Conservation (phyloP, 176 grass and related monocot species). For the Metroxylon sagu region DNA sequence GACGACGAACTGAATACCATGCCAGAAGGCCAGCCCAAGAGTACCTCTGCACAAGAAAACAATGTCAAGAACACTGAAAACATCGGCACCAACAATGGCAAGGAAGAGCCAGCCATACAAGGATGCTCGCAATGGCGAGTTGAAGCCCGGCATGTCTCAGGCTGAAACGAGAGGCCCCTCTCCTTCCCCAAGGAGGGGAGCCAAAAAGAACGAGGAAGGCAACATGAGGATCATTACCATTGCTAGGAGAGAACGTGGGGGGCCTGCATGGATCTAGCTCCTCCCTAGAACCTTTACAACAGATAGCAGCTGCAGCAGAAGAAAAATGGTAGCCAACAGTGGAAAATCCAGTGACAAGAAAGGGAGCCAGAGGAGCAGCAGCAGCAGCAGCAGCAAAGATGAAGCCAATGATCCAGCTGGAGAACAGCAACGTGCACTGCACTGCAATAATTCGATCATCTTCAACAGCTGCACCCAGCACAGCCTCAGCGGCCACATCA, state of each 20-base stretch:
- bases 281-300: not conserved
- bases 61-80: not conserved
- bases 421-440: slow-evolving; percentile 41
- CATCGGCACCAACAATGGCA: not conserved
- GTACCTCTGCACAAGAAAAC: too few relatives aligned
- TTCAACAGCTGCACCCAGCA: slow-evolving; percentile 21
- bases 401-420: slow-evolving; percentile 25
- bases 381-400: not conserved
- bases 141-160: slow-evolving; percentile 6
- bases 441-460: slow-evolving; percentile 36
- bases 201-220: slow-evolving; percentile 13
- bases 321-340: not conserved
- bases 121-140: not conserved
- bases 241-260: slow-evolving; percentile 31
- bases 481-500: slow-evolving; percentile 30
- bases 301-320: slow-evolving; percentile 9
- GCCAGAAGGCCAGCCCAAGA: not conserved
- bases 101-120: not conserved
- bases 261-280: slow-evolving; percentile 24
- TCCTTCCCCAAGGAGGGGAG: not conserved
- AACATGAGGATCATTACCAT: slow-evolving; percentile 25
- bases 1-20: slow-evolving; percentile 15
- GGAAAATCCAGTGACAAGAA: not conserved
- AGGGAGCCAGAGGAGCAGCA: not conserved
- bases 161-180: not conserved